A percentile compares a stretch with the other conserved stretches of the same genome.
phyloP scores from a whole-genome alignment of 2,329 filamentous ascomycete species.

The Zasmidium citrigriseum region DNA sequence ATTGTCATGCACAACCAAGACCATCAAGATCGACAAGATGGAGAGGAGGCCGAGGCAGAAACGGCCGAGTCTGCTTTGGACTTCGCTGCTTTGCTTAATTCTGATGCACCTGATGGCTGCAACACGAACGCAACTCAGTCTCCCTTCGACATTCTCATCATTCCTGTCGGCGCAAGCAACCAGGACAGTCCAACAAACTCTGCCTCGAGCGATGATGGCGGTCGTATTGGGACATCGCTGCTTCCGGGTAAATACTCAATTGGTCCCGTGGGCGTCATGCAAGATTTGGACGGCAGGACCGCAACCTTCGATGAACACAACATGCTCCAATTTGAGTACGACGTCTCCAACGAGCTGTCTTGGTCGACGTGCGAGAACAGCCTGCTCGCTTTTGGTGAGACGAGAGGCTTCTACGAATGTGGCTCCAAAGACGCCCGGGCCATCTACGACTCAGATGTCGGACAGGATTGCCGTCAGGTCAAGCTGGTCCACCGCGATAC shows the following conservation, averaged over 20 bases:
- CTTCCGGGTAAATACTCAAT: neutral
- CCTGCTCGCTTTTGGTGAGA: neutral
- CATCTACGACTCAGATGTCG: neutral
- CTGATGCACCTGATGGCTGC: neutral
- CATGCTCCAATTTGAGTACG: neutral
- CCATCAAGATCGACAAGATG: too few relatives aligned
- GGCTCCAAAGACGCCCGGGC: neutral
- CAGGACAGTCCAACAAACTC: neutral
- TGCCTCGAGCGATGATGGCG: too few relatives aligned
- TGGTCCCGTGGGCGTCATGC: neutral
- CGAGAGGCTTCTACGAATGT: neutral
- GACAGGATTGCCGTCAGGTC: neutral
- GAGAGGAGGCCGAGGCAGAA: neutral
- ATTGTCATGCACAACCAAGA: too few relatives aligned
- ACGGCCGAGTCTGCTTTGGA: neutral
- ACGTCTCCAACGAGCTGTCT: neutral
- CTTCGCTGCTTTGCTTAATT: neutral
- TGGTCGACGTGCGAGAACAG: neutral
- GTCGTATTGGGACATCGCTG: too few relatives aligned
- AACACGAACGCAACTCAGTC: neutral
- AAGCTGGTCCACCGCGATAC: neutral
- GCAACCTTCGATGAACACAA: neutral
- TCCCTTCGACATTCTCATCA: conserved; percentile 2
- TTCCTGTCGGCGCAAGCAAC: neutral
- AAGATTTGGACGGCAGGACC: neutral